Conservation (phyloP, 2,329 filamentous ascomycete species). For the Fusarium illudens region DNA sequence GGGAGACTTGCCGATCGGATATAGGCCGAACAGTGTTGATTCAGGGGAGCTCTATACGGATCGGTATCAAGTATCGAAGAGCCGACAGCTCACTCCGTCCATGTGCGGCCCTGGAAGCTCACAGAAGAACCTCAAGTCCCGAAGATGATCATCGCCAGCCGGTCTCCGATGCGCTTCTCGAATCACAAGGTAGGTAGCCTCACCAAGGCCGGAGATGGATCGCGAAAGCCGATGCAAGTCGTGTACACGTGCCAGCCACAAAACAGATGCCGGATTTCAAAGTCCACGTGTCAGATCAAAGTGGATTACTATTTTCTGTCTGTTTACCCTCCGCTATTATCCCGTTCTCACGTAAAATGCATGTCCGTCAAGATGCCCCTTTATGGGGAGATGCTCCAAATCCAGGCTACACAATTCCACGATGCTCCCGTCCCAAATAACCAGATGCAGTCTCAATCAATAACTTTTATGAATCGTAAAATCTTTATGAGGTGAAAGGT, state of each 20-base stretch:
- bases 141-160: neutral
- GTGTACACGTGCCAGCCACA: neutral
- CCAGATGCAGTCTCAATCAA: neutral
- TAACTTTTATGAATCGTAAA: neutral
- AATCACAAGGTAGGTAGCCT: neutral
- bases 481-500: neutral
- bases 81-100: neutral
- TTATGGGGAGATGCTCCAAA: neutral
- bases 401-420: neutral
- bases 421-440: neutral
- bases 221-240: neutral
- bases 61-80: neutral
- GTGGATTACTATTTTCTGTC: neutral
- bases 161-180: neutral
- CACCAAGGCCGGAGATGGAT: neutral
- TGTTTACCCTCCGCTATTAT: neutral
- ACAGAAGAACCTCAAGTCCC: neutral
- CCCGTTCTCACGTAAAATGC: neutral
- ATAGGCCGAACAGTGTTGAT: neutral
- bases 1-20: neutral
- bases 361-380: neutral
- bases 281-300: neutral
- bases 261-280: neutral
- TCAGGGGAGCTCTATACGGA: neutral
- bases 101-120: neutral